Base-by-base conservation (phyloP, 179 eudicot genomes). In the Silene coronaria region DNA sequence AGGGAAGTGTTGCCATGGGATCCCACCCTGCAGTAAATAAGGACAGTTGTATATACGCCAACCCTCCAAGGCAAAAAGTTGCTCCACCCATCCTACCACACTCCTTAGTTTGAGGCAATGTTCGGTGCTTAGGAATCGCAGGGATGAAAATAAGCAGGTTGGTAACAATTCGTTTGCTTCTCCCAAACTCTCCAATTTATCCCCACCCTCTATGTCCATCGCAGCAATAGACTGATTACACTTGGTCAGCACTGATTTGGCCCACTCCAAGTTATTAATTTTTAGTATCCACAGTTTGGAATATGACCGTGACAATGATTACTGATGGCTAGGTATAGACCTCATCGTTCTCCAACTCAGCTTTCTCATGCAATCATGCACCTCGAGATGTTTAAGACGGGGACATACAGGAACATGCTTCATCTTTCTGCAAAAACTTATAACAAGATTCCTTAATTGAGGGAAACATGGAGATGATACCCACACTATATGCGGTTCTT, bases 401-500 rank as follows among this genome's bases (percentile, higher is more conserved):
- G 82, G 74, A 57, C 63, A 55, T 0, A 7, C 4, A 4, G 53
- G 62, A 14, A 57, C 21, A 17, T 0, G 65, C 58, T 10, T n/a
- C 64, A 80, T 13, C 0, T 21, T 22, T 7, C 22, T 21, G 45
- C 80, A 80, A 2, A 0, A 0, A 0, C 0, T 1, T 65, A 80
- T 36, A 0, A 0, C 0, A 5, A 76, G 14, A 11, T 10, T 0
- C 9, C 0, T 16, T 22, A 80, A 42, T 28, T 28, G 14, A 9
- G 78, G 55, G 45, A 80, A 67, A 13, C 27, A 53, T 4, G 32
- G 79, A 42, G 48, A 75, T 23, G 27, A 65, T 27, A 63, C 71
- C 16, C 19, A n/a, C 53, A 36, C 17, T 4, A 45, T 0, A 30
- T 65, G n/a, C 0, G 17, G 21, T 22, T n/a, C 38, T 22, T 21